phyloP scores from a whole-genome alignment of 352 stramenopile species.

The Phytophthora citricola region DNA sequence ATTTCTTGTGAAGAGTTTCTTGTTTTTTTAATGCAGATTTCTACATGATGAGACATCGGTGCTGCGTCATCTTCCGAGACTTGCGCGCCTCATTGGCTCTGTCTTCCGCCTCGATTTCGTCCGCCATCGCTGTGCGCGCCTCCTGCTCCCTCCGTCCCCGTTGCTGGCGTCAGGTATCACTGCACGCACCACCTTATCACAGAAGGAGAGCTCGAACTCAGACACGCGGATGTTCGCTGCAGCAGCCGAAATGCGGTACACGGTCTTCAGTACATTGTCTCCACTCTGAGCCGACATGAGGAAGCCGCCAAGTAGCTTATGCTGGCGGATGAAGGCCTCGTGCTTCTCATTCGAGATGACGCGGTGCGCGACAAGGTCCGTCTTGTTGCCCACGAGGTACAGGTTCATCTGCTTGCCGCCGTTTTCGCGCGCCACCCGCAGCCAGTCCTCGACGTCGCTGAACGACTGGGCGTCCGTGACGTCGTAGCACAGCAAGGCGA shows the following conservation, averaged over 20 bases:
- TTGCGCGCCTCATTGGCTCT: constrained; percentile 55
- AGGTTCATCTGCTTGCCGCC: constrained; percentile 49
- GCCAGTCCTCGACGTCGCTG: constrained; percentile 82
- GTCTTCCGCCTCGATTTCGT: constrained; percentile 85
- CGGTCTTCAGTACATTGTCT: constrained; percentile 82
- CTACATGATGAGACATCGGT: constrained; percentile 50
- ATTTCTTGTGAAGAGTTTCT: constrained; percentile 55
- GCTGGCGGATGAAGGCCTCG: constrained; percentile 72
- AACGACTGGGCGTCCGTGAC: constrained; percentile 89
- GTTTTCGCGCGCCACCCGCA: constrained; percentile 54
- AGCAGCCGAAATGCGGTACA: constrained; percentile 78
- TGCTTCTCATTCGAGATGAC: constrained; percentile 75
- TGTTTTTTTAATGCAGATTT: not conserved
- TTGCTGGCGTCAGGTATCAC: constrained; percentile 43
- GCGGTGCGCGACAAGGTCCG: constrained; percentile 82
- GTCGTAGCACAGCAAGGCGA: constrained; percentile 88
- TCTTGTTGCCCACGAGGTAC: constrained; percentile 90
- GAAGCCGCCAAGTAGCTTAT: constrained; percentile 74
- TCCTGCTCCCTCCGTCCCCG: constrained; percentile 41
- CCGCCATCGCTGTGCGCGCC: constrained; percentile 67
- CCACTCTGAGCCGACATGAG: constrained; percentile 84
- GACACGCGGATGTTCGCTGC: constrained; percentile 77
- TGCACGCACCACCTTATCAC: constrained; percentile 69
- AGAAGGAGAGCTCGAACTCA: constrained; percentile 85
- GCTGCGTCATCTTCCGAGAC: constrained; percentile 27